Evolutionary conservation across 1,139 yeast genomes (phyloP).

Genomic region (Scheffersomyces parashehatae): DNA sequence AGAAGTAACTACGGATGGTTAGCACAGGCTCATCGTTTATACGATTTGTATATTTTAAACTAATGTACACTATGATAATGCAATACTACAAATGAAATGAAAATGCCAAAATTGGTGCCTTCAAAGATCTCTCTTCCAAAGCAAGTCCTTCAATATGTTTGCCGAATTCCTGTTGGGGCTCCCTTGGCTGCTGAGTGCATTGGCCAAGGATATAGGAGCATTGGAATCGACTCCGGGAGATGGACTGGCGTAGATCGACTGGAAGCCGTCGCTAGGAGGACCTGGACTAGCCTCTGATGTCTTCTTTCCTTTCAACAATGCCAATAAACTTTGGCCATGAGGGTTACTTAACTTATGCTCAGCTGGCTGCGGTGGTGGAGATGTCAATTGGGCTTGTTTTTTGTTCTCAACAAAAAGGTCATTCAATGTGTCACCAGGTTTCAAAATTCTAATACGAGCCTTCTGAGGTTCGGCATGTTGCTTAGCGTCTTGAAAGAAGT

Average conservation of each 20-base stretch:
- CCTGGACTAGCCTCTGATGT: constrained; percentile 1
- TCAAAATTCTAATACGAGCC: constrained; percentile 26
- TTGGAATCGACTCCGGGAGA: constrained; percentile 1
- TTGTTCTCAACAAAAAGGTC: constrained; percentile 8
- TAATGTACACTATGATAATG: too few relatives aligned
- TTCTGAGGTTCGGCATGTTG: constrained; percentile 11
- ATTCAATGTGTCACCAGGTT: constrained; percentile 30
- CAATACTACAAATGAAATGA: too few relatives aligned
- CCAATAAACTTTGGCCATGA: constrained; percentile 15
- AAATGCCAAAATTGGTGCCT: too few relatives aligned
- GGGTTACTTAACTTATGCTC: constrained; percentile 5
- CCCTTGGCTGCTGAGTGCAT: background rate
- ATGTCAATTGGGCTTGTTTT: background rate
- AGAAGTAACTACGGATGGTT: too few relatives aligned
- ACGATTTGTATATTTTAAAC: too few relatives aligned
- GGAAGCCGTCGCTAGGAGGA: constrained; percentile 8
- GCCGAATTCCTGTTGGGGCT: constrained; percentile 6
- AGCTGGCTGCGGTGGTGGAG: background rate
- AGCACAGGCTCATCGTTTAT: too few relatives aligned
- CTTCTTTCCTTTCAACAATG: constrained; percentile 13
- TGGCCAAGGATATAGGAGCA: constrained; percentile 2
- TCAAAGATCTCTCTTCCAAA: constrained; percentile 9
- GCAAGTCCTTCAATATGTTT: constrained; percentile 9
- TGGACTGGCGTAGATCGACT: constrained; percentile 10
- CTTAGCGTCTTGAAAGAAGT: constrained; percentile 6